These are phyloP conservation scores for Selenicereus undatus DNA, from an alignment of 148 eudicot genomes.

Conservation along the genomic window DNA sequence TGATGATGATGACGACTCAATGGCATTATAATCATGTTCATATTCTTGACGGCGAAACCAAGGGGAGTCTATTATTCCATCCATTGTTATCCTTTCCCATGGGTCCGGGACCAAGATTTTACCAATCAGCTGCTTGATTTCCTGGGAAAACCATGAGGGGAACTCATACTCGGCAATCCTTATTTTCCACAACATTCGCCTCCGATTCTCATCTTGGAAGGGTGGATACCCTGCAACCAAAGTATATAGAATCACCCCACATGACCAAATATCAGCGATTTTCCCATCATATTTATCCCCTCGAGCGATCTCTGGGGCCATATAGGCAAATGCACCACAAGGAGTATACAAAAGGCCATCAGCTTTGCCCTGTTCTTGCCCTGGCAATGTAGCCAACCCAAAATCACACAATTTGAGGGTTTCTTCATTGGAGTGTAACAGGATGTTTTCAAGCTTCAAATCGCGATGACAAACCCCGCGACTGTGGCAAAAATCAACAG, in stretches of 20 bases:
- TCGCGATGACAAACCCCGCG: conserved; percentile 58
- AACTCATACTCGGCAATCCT: conserved; percentile 29
- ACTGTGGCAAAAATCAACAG: conserved; percentile 50
- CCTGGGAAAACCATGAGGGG: conserved; percentile 30
- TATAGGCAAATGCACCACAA: conserved; percentile 60
- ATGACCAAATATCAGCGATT: conserved; percentile 50
- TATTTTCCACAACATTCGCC: conserved; percentile 42
- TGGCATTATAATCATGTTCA: conserved; percentile 15
- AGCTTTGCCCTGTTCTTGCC: conserved; percentile 5
- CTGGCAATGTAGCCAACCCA: conserved; percentile 48
- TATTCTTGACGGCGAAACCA: conserved; percentile 39
- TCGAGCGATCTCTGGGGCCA: conserved; percentile 49
- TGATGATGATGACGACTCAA: conserved; percentile 2
- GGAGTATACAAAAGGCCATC: conserved; percentile 44
- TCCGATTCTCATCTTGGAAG: conserved; percentile 43
- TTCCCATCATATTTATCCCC: conserved; percentile 38
- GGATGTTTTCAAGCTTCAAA: conserved; percentile 50
- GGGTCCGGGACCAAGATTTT: conserved; percentile 37
- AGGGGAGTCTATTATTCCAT: conserved; percentile 32
- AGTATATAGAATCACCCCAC: conserved; percentile 47
- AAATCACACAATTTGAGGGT: conserved; percentile 46
- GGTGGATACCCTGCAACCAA: conserved; percentile 43
- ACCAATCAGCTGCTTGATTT: conserved; percentile 29
- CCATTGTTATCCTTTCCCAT: conserved; percentile 31
- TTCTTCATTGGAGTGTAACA: conserved; percentile 39